Percentiles rank a stretch among this genome's conserved stretches.
Evolutionary conservation across 2,329 filamentous ascomycete species (phyloP).

Genomic region (Madurella fahalii): DNA sequence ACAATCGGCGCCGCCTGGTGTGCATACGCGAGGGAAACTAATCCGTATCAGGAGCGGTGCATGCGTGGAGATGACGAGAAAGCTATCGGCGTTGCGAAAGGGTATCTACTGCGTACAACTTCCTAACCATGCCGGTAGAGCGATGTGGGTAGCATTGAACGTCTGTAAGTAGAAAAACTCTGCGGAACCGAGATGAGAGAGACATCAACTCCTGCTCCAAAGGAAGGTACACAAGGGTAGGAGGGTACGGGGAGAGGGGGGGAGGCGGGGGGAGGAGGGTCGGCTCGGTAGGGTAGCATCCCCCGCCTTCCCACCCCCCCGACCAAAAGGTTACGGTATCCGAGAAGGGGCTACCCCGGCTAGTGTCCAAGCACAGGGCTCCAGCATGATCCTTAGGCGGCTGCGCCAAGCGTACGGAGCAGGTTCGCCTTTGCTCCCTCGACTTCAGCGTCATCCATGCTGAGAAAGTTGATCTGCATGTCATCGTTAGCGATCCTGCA

Average conservation of each 20-base stretch:
- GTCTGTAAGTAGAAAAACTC: too few species aligned
- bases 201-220: not conserved
- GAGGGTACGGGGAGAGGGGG: too few species aligned
- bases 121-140: conserved; percentile 13
- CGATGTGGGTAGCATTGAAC: conserved; percentile 5
- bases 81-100: conserved; percentile 4
- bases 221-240: not conserved
- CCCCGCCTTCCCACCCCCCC: not conserved
- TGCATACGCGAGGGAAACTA: too few species aligned
- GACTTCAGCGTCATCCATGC: conserved; percentile 57
- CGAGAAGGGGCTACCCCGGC: conserved; percentile 3
- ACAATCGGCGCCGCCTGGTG: too few species aligned
- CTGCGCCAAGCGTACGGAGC: conserved; percentile 44
- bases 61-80: not conserved
- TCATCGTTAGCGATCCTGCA: conserved; percentile 16
- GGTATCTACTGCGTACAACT: conserved; percentile 16
- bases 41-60: not conserved
- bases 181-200: not conserved
- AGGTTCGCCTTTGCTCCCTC: conserved; percentile 57
- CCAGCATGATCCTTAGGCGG: conserved; percentile 9
- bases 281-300: too few species aligned
- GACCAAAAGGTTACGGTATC: not conserved
- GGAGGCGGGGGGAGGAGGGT: too few species aligned
- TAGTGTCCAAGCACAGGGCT: not conserved
- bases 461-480: conserved; percentile 62